A percentile compares a stretch with the other conserved stretches of the same genome.
These are phyloP conservation scores for Nematocida ausubeli DNA, from an alignment of 371 early-diverging fungal genomes.

Conservation along the genomic window DNA sequence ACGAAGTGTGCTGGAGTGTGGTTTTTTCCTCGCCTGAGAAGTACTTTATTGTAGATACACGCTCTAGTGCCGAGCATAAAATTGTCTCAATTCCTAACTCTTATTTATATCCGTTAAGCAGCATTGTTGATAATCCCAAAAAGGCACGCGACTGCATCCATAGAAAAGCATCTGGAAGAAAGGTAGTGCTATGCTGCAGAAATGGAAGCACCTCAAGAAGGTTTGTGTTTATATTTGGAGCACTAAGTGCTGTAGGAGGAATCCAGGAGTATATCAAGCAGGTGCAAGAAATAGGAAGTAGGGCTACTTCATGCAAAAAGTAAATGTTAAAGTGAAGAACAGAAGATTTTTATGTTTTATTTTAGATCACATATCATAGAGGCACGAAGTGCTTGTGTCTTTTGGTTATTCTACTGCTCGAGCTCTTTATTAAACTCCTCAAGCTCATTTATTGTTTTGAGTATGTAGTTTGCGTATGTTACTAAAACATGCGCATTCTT, in stretches of 20 bases:
- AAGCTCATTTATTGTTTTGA: slow-evolving; percentile 36
- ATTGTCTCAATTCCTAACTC: slow-evolving; percentile 16
- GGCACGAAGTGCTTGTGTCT: no score
- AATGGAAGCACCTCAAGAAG: slow-evolving; percentile 40
- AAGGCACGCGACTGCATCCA: slow-evolving; percentile 1
- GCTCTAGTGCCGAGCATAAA: slow-evolving; percentile 13
- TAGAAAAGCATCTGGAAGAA: slow-evolving; percentile 16
- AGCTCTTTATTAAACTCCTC: slow-evolving; percentile 1
- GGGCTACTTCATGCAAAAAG: no score
- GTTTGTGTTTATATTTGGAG: slow-evolving; percentile 24
- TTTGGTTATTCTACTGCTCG: no score
- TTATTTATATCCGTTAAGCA: not conserved
- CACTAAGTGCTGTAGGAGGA: not conserved
- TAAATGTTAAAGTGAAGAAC: no score
- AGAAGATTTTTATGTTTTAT: no score
- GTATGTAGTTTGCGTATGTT: slow-evolving; percentile 34
- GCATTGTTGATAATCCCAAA: slow-evolving; percentile 31
- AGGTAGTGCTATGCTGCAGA: slow-evolving; percentile 41
- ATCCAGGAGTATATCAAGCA: slow-evolving; percentile 1
- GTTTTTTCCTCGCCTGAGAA: not conserved
- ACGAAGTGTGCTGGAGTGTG: not conserved
- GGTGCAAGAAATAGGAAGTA: no score
- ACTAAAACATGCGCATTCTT: slow-evolving; percentile 26
- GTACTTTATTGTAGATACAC: slow-evolving; percentile 47
- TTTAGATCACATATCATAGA: no score